phyloP scores from a whole-genome alignment of 352 stramenopile species.

The Pythium rhizo-oryzae region DNA sequence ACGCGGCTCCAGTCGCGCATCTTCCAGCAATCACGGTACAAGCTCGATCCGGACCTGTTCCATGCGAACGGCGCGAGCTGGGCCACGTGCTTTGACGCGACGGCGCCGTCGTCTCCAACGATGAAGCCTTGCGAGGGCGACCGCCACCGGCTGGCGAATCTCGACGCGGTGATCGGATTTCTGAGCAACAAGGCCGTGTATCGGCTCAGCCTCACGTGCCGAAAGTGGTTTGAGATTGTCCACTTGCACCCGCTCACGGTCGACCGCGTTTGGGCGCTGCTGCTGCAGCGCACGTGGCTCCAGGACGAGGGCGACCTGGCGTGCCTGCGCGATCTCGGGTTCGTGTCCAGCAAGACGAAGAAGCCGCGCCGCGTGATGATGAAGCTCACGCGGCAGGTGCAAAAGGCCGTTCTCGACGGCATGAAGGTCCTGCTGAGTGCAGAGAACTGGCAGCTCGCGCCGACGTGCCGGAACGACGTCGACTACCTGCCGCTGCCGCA shows the following conservation, averaged over 20 bases:
- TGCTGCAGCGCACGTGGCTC: constrained; percentile 51
- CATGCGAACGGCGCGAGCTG: constrained; percentile 11
- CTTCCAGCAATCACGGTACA: constrained; percentile 25
- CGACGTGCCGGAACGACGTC: constrained; percentile 19
- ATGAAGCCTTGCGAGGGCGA: not conserved
- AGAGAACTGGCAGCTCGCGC: constrained; percentile 62
- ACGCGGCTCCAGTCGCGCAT: constrained; percentile 1
- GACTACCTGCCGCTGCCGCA: constrained; percentile 18
- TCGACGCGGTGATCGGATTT: constrained; percentile 51
- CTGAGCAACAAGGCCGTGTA: constrained; percentile 44
- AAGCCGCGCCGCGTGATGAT: constrained; percentile 50
- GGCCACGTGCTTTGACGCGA: constrained; percentile 26
- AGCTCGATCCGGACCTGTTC: constrained; percentile 28
- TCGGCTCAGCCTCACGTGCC: constrained; percentile 49
- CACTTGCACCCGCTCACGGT: constrained; percentile 34
- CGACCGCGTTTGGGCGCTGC: constrained; percentile 52
- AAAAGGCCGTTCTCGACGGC: constrained; percentile 47
- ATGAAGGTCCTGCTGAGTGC: constrained; percentile 49
- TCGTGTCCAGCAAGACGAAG: constrained; percentile 45
- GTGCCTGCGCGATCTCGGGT: constrained; percentile 42
- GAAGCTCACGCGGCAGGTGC: constrained; percentile 52
- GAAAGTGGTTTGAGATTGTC: constrained; percentile 51
- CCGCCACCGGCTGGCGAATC: constrained; percentile 28
- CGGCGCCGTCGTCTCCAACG: not conserved
- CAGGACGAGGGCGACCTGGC: constrained; percentile 33